Conservation (phyloP, 441 rosid genomes). For the Eruca vesicaria region DNA sequence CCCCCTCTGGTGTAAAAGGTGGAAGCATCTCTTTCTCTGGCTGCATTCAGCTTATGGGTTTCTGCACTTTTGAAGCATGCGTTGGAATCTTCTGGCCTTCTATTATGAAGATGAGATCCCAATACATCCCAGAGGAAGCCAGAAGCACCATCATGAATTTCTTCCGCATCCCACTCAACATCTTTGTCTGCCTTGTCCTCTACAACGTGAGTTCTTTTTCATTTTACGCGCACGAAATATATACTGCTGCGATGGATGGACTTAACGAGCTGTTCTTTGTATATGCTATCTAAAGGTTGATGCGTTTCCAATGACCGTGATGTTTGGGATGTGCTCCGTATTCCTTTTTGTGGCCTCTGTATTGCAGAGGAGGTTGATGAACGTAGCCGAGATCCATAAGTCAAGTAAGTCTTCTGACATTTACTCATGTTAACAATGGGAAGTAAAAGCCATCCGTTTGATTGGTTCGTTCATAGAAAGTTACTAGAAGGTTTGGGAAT, state of each 20-base stretch:
- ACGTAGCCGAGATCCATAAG: slow-evolving; percentile 56
- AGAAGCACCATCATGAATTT: slow-evolving; percentile 99
- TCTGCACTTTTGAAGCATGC: slow-evolving; percentile 94
- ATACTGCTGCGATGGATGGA: slow-evolving; percentile 17
- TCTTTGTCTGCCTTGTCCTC: slow-evolving; percentile 85
- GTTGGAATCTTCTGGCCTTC: slow-evolving; percentile 99
- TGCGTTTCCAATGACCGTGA: slow-evolving; percentile 85
- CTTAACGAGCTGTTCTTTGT: slow-evolving; percentile 12
- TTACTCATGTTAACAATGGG: not conserved
- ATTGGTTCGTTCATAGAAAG: slow-evolving; percentile 3
- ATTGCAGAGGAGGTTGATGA: slow-evolving; percentile 80
- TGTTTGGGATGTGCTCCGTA: slow-evolving; percentile 98
- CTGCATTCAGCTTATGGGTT: slow-evolving; percentile 79
- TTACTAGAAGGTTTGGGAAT: not conserved
- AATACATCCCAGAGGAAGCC: slow-evolving; percentile 98
- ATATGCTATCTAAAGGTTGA: slow-evolving; percentile 60
- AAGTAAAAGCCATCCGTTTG: not conserved
- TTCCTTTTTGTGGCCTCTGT: slow-evolving; percentile 87
- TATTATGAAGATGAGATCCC: slow-evolving; percentile 99
- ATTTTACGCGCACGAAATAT: slow-evolving; percentile 26
- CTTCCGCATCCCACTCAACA: slow-evolving; percentile 95
- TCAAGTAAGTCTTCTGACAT: slow-evolving; percentile 46
- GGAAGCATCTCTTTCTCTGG: slow-evolving; percentile 85
- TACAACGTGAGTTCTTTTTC: slow-evolving; percentile 77
- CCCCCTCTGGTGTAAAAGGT: slow-evolving; percentile 72